Percentiles rank a stretch among this genome's conserved stretches.
Conservation (phyloP, 2,329 filamentous ascomycete genomes). For the Hymenoscyphus infarciens region DNA sequence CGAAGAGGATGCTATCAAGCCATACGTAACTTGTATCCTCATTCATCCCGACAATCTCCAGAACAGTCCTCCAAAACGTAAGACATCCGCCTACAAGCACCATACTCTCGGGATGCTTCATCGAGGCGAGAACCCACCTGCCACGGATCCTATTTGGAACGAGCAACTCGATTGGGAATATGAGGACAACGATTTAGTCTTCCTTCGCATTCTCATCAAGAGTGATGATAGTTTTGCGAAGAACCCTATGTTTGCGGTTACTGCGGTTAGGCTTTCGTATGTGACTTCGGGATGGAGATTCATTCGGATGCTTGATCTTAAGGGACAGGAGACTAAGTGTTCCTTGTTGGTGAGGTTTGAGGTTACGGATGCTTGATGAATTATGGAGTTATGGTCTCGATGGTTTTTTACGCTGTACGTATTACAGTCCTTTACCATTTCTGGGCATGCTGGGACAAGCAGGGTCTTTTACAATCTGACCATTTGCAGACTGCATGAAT, state of each 20-base stretch:
- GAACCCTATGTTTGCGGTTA: constrained; percentile 60
- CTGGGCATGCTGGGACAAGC: not conserved
- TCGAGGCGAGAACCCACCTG: constrained; percentile 54
- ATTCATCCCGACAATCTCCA: constrained; percentile 53
- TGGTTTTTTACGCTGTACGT: not conserved
- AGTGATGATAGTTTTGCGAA: constrained; percentile 59
- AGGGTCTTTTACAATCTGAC: not conserved
- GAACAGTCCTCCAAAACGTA: constrained; percentile 53
- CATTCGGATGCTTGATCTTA: constrained; percentile 61
- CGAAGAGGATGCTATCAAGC: constrained; percentile 52
- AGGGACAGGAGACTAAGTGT: constrained; percentile 60
- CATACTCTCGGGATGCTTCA: constrained; percentile 57
- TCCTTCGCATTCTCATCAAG: constrained; percentile 63
- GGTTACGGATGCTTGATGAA: constrained; percentile 40
- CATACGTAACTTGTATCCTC: constrained; percentile 63
- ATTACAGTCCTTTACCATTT: not conserved
- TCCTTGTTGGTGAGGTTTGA: constrained; percentile 60
- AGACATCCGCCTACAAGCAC: constrained; percentile 58
- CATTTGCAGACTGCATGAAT: not conserved
- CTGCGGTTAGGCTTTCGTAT: constrained; percentile 58
- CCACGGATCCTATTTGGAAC: constrained; percentile 62
- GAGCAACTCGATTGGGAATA: constrained; percentile 65
- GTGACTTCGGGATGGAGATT: constrained; percentile 57
- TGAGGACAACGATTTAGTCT: constrained; percentile 62
- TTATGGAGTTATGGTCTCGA: not conserved